Conservation (phyloP, 1,139 yeast genomes). For the Petasospora fabianii region DNA sequence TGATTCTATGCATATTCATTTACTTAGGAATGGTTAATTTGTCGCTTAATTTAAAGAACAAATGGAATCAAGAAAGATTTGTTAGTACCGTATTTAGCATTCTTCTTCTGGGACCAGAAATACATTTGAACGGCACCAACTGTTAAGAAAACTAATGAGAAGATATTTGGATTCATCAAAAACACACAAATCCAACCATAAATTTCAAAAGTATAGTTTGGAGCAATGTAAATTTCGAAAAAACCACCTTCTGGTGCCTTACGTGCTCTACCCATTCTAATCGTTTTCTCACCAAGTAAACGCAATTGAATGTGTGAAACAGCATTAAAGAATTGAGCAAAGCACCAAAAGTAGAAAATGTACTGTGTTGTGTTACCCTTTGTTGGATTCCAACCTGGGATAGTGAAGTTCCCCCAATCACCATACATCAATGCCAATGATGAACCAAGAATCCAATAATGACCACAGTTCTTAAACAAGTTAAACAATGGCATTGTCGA, state of each 20-base stretch:
- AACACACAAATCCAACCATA: slow-evolving; percentile 71
- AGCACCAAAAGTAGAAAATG: slow-evolving; percentile 50
- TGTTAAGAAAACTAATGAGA: slow-evolving; percentile 63
- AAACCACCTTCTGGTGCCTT: slow-evolving; percentile 43
- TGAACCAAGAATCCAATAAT: slow-evolving; percentile 91
- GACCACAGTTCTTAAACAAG: slow-evolving; percentile 82
- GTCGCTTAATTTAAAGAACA: slow-evolving; percentile 25
- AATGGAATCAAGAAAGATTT: slow-evolving; percentile 37
- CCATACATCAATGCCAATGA: slow-evolving; percentile 62
- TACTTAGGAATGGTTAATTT: too few species aligned
- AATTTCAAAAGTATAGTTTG: slow-evolving; percentile 88
- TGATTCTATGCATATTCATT: background rate
- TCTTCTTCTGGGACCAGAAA: slow-evolving; percentile 62
- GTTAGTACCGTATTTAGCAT: slow-evolving; percentile 42
- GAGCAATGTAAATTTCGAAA: slow-evolving; percentile 42
- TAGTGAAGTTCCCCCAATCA: slow-evolving; percentile 52
- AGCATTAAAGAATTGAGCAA: slow-evolving; percentile 70
- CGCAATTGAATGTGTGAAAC: slow-evolving; percentile 53
- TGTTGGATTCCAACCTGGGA: slow-evolving; percentile 16
- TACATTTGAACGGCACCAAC: slow-evolving; percentile 77
- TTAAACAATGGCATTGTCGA: slow-evolving; percentile 91
- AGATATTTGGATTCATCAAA: slow-evolving; percentile 71
- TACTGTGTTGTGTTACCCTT: slow-evolving; percentile 6
- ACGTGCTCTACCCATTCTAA: slow-evolving; percentile 36
- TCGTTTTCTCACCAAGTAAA: slow-evolving; percentile 33